A percentile compares a stretch with the other conserved stretches of the same genome.
Evolutionary conservation across 1,139 yeast genomes (phyloP).

Genomic region (Zygoascus hellenicus): DNA sequence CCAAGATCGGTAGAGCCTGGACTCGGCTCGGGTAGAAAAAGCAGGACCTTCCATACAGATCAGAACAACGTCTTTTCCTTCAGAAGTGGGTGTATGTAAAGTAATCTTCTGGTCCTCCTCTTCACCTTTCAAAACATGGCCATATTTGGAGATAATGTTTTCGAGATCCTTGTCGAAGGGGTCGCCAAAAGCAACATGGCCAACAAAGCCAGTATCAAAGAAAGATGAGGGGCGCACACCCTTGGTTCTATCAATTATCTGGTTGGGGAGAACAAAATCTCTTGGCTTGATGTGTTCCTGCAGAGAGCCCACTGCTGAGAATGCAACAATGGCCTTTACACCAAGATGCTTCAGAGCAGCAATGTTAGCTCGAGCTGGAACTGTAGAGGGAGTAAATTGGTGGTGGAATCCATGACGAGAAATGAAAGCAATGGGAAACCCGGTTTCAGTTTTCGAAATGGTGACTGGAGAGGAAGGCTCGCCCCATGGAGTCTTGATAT

Average conservation of each 20-base stretch:
- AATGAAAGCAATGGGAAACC: conserved; percentile 86
- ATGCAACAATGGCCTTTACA: conserved; percentile 83
- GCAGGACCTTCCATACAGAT: conserved; percentile 99
- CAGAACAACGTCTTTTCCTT: conserved; percentile 66
- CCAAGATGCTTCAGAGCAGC: conserved; percentile 89
- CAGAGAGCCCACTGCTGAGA: conserved; percentile 93
- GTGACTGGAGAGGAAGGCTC: conserved; percentile 92
- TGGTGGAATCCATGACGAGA: conserved; percentile 94
- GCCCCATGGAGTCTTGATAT: conserved; percentile 94
- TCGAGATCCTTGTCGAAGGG: conserved; percentile 81
- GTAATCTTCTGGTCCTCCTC: conserved; percentile 30
- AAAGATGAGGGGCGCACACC: conserved; percentile 89
- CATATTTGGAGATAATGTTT: conserved; percentile 53
- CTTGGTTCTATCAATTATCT: conserved; percentile 92
- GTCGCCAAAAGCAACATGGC: conserved; percentile 96
- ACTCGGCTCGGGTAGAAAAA: conserved; percentile 96
- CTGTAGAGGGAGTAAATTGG: conserved; percentile 83
- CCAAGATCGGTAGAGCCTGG: conserved; percentile 77
- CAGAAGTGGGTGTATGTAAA: conserved; percentile 54
- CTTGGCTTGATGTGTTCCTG: conserved; percentile 86
- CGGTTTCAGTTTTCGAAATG: conserved; percentile 64
- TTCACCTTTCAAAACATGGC: conserved; percentile 49
- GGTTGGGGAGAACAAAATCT: conserved; percentile 92
- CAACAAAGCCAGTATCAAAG: conserved; percentile 89
- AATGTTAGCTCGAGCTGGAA: conserved; percentile 89